Evolutionary conservation across 1,284 basidiomycete species (phyloP), one percentile per base, ranked within the genome.

Genomic region (Ceratobasidium sp.): DNA sequence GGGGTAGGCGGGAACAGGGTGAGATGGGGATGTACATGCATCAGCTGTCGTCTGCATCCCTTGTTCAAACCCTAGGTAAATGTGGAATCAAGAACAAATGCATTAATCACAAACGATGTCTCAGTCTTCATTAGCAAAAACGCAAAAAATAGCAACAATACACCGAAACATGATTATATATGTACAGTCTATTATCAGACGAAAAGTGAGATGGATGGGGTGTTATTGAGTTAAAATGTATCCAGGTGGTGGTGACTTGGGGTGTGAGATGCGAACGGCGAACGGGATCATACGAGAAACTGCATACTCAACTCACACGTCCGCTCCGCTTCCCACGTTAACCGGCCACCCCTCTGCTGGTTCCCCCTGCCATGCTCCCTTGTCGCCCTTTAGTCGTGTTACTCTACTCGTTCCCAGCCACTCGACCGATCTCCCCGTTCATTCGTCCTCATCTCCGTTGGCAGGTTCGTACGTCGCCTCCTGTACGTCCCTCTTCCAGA

Each of bases 381-480:
- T 6, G 5, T 14, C 42, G 4, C 11, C 33, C 11, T 36, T 36
- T 4, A 36, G 5, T 36, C 33, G 33, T 11, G 11, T 36, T 36
- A 36, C 11, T 36, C 11, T 11, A 11, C 11, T 36, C 33, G 33
- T 36, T 36, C 11, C 33, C 33, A 11, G 11, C 33, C 33, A 11
- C 33, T 11, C 33, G n/a, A n/a, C n/a, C 11, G 33, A 36, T 5
- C 33, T 36, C 33, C 29, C 8, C 13, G 21, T 83, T 69, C 85
- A 85, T 56, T 85, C 84, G 56, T 83, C 81, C 47, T 83, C 85
- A 76, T 91, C 92, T 27, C 90, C 90, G 59, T 90, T 90, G 46
- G 89, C 78, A 50, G 91, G 91, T 76, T 93, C 91, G 76, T 91
- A 93, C 46, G 89, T 93, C 44, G 89, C 87, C 77, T 92, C 89